Evolutionary conservation across 2,329 filamentous ascomycete genomes (phyloP), one percentile per base, ranked within the genome.

Genomic region (Colletotrichum eleusines): DNA sequence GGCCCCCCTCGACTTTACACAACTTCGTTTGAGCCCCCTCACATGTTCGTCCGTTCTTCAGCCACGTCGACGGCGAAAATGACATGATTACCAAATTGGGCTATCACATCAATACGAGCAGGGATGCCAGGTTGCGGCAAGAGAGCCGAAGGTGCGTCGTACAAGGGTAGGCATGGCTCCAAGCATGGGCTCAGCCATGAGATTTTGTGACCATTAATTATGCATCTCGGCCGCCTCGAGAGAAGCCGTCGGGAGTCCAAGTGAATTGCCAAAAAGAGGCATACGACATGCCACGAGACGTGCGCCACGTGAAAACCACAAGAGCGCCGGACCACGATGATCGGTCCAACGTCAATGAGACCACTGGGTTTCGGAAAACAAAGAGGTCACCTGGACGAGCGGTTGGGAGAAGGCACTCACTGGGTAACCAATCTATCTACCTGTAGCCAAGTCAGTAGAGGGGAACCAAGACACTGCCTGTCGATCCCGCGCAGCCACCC

Each of bases 31-130:
- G n/a, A 26, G 18, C 20, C 67, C 44, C 50, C 67, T 50, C 55
- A 57, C 55, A 50, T 55, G 63, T 70, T 70, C 58, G 35, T 62
- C 64, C 35, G 63, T 63, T 62, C 33, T 57, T 33, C 14, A 9
- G 26, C 26, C 40, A 14, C 33, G 28, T 50, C 9, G 28, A n/a
- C 57, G 42, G 20, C 31, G 26, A 55, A 53, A 55, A 58, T 68
- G 68, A 57, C 51, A 63, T 26, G 18, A 31, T 35, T 40, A 51
- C 40, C 42, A 18, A 20, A 31, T 57, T 31, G 31, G 38, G 63
- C 46, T 12, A 28, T 26, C 44, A 20, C n/a, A 16, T 18, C 20
- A 48, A 33, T 18, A 28, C 33, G 35, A 38, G 50, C 63, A 50
- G 57, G 63, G 68, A 62, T 53, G 20, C 53, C 18, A 46, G 63